Conservation (phyloP, 176 grass and related monocot genomes). For the Triticum turgidum region DNA sequence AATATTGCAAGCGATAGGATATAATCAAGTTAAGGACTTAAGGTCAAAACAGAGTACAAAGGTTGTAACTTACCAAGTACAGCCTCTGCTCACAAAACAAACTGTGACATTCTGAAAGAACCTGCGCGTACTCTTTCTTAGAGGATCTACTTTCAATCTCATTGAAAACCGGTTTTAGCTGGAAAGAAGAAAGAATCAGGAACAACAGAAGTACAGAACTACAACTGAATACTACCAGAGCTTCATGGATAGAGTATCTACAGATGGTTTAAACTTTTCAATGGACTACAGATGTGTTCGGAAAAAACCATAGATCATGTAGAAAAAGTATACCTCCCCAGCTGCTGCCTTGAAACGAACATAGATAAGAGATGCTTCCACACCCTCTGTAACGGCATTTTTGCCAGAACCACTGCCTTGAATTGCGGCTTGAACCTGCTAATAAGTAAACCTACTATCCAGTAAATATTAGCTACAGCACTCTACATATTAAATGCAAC, state of each 20-base stretch:
- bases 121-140: slow-evolving; percentile 76
- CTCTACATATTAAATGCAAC: slow-evolving; percentile 38
- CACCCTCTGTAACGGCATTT: slow-evolving; percentile 70
- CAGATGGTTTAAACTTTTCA: background rate
- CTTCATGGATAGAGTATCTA: background rate
- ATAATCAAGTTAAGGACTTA: slow-evolving; percentile 3
- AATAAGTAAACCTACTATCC: slow-evolving; percentile 13
- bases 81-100: slow-evolving; percentile 98
- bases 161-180: slow-evolving; percentile 89
- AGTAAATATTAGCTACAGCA: slow-evolving; percentile 3
- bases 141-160: slow-evolving; percentile 92
- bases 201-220: slow-evolving; percentile 18
- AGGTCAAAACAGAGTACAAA: slow-evolving; percentile 31
- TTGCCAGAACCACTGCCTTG: slow-evolving; percentile 66
- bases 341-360: slow-evolving; percentile 98
- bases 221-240: slow-evolving; percentile 8
- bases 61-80: slow-evolving; percentile 61
- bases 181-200: slow-evolving; percentile 38
- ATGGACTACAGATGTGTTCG: background rate
- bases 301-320: background rate
- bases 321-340: slow-evolving; percentile 66
- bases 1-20: slow-evolving; percentile 13
- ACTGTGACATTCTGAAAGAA: slow-evolving; percentile 94
- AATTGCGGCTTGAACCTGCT: slow-evolving; percentile 91
- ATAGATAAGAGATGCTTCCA: slow-evolving; percentile 98